Conservation (phyloP, 2,329 filamentous ascomycete genomes). For the Cytospora mali region DNA sequence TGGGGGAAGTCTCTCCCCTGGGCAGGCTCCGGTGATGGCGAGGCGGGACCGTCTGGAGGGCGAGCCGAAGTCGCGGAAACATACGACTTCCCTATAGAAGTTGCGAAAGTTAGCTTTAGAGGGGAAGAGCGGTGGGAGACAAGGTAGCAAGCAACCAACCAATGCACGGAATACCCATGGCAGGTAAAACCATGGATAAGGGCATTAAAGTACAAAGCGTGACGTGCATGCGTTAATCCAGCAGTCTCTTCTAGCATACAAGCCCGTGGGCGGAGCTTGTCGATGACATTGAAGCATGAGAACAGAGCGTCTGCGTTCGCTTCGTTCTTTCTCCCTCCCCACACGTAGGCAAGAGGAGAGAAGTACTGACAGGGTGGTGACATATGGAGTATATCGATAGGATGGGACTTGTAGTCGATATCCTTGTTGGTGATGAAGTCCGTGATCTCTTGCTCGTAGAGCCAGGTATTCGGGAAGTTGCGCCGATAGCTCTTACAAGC, state of each 20-base stretch:
- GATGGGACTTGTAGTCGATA: conserved; percentile 34
- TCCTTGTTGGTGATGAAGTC: conserved; percentile 48
- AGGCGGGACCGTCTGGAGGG: conserved; percentile 54
- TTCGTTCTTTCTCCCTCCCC: conserved; percentile 60
- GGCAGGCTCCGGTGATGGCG: conserved; percentile 61
- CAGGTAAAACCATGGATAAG: conserved; percentile 67
- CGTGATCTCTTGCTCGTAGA: conserved; percentile 52
- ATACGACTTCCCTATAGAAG: conserved; percentile 48
- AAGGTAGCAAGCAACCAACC: conserved; percentile 41
- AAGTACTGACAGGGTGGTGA: conserved; percentile 79
- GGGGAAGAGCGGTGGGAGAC: neutral
- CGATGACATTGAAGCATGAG: conserved; percentile 57
- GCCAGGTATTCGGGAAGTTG: conserved; percentile 54
- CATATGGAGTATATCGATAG: conserved; percentile 70
- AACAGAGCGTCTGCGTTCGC: conserved; percentile 64
- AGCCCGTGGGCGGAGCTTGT: conserved; percentile 63
- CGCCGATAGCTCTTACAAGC: conserved; percentile 59
- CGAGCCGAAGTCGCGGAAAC: conserved; percentile 53
- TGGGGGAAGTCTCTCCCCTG: conserved; percentile 69
- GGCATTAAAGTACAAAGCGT: conserved; percentile 57
- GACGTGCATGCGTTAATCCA: conserved; percentile 60
- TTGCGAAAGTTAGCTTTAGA: neutral
- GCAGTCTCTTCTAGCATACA: conserved; percentile 80
- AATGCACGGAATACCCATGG: conserved; percentile 69
- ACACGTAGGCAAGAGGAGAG: conserved; percentile 67